Evolutionary conservation across 345 rosid genomes (phyloP), one percentile per base, ranked within the genome.

Genomic region (Boechera retrofracta): DNA sequence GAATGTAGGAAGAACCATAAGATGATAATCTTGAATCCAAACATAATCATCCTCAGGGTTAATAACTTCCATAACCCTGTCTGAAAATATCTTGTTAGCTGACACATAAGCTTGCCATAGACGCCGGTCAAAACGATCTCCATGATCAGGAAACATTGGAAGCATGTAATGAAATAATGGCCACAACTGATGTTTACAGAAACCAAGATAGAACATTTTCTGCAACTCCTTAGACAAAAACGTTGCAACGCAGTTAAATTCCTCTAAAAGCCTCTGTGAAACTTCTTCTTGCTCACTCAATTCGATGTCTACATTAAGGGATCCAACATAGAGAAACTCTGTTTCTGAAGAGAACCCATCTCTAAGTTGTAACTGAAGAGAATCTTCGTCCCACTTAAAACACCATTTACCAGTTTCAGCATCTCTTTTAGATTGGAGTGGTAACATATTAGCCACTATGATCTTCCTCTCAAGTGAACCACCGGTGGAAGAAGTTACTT

Each of bases 1-100:
- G 67, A 83, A 80, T 3, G 81, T 77, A 56, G 83, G 86, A 47
- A 83, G 80, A 48, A 83, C 72, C 86, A 83, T 77, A 36, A 83
- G 86, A 79, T 83, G 83, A 67, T 83, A 83, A 71, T 83, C 86
- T 7, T 83, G 83, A 74, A 77, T 76, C 83, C 86, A 83, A 6
- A 83, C 83, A 24, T 64, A 80, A 57, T 83, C 86, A 38, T 80
- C 78, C 47, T 80, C 84, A 10, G 86, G 78, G 69, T 80, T 83
- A 0, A 80, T 74, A 11, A 83, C 76, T 64, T 83, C 86, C 86
- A 71, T 71, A 18, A 83, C 82, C 68, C 79, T 74, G 57, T 83
- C 83, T 0, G 83, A 82, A 26, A 83, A 83, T 24, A 70, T 74
- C 71, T 74, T 83, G 77, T 83, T 83, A 11, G 86, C 80, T 10